phyloP scores from a whole-genome alignment of 1,284 basidiomycete genomes.

The Meripilus lineatus region DNA sequence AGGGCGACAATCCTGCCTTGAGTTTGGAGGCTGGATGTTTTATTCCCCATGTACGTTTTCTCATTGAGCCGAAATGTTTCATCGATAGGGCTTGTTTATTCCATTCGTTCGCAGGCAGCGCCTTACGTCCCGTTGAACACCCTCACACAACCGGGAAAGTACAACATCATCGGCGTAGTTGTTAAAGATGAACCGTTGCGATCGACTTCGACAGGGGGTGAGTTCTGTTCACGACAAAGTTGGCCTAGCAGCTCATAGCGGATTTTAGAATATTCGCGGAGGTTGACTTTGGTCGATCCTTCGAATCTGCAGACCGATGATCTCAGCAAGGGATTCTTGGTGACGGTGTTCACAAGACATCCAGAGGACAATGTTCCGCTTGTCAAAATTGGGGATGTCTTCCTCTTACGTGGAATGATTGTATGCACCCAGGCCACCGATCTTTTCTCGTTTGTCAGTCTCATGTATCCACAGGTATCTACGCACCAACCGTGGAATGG shows the following conservation, averaged over 20 bases:
- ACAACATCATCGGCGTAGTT: background rate
- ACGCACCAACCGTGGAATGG: slow-evolving; percentile 22
- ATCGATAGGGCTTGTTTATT: too few relatives aligned
- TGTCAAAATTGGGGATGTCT: slow-evolving; percentile 24
- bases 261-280: slow-evolving; percentile 24
- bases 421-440: slow-evolving; percentile 12
- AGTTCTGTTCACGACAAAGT: background rate
- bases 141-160: background rate
- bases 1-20: slow-evolving; percentile 12
- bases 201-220: background rate
- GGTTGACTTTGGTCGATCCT: slow-evolving; percentile 38
- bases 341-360: slow-evolving; percentile 50
- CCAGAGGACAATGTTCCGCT: slow-evolving; percentile 45
- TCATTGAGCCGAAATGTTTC: background rate
- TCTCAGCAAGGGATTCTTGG: slow-evolving; percentile 24
- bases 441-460: background rate
- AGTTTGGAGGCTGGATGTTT: slow-evolving; percentile 7
- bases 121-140: background rate
- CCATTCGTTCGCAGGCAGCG: background rate
- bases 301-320: too few relatives aligned
- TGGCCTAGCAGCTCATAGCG: background rate
- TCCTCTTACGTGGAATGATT: slow-evolving; percentile 27
- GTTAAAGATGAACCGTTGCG: background rate
- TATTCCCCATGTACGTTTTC: slow-evolving; percentile 6
- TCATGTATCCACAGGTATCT: background rate